Evolutionary conservation across 2,329 filamentous ascomycete genomes (phyloP), one percentile per base, ranked within the genome.

Genomic region (Colletotrichum sublineola): DNA sequence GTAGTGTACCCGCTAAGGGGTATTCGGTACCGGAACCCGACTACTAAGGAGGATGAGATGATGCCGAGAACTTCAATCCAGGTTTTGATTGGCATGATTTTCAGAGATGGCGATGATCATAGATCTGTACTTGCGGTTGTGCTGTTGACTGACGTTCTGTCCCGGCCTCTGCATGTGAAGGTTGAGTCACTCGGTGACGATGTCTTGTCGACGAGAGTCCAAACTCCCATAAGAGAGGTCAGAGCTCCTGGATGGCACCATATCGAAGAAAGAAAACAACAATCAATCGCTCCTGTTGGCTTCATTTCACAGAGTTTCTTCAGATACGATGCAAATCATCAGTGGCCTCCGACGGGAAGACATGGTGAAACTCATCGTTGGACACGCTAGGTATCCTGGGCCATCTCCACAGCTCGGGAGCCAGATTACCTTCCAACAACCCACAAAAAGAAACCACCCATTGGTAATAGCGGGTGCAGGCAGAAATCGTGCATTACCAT

Each of bases 331-430:
- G 60, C 20, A 67, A 61, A 69, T 31, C 33, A 56, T 31, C 40
- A 55, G 65, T 33, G 60, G 66, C 48, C 44, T 72, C 53, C 66
- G 69, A 55, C 64, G 55, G 69, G 60, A 63, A 72, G 44, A 11
- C 44, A 72, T 72, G 69, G 69, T 72, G 69, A 72, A 72, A 72
- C 69, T 53, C 55, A 48, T 60, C 60, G 69, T 68, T 69, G 57
- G 33, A 53, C 18, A 52, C 44, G 68, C 46, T 67, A 48, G 46
- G 9, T 24, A 71, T 46, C 24, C 58, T 33, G 40, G 61, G 50
- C 68, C 57, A 58, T 60, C 7, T 24, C 57, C 60, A 50, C 66
- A 60, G 66, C 52, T 63, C 60, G 42, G 50, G 53, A 60, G 67
- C 48, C 40, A 64, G 42, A 24, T 44, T 60, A 38, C 46, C 53